Evolutionary conservation across 306 rosid genomes (phyloP).

Genomic region (Quercus gilva): DNA sequence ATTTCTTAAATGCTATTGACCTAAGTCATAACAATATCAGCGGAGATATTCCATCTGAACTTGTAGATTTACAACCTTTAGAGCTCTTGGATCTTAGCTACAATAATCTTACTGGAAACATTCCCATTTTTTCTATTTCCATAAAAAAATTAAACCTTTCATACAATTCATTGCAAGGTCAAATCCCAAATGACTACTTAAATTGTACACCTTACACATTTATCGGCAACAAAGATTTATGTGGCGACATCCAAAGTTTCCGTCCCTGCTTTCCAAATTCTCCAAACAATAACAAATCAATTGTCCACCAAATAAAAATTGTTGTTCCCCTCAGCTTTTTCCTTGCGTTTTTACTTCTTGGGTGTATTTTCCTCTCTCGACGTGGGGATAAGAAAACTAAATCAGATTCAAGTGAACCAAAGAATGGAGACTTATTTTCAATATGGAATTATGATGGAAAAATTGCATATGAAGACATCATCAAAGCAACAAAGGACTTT

Average conservation of each 20-base stretch:
- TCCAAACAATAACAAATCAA: not conserved
- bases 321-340: not conserved
- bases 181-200: not conserved
- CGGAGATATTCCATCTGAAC: too few species aligned
- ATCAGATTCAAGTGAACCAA: not conserved
- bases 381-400: not conserved
- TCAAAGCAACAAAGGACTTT: not conserved
- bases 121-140: not conserved
- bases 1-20: not conserved
- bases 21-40: not conserved
- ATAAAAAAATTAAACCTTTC: not conserved
- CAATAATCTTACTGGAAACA: not conserved
- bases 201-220: not conserved
- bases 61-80: rapidly evolving
- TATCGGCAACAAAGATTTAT: not conserved
- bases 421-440: not conserved
- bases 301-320: not conserved
- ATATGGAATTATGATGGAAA: not conserved
- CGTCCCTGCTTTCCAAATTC: rapidly evolving
- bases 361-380: not conserved
- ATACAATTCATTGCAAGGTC: not conserved
- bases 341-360: not conserved
- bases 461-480: not conserved
- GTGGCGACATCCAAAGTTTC: not conserved
- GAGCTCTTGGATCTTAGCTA: not conserved